Evolutionary conservation across 768 basidiomycete genomes (phyloP).

Genomic region (Tylopilus sp.): DNA sequence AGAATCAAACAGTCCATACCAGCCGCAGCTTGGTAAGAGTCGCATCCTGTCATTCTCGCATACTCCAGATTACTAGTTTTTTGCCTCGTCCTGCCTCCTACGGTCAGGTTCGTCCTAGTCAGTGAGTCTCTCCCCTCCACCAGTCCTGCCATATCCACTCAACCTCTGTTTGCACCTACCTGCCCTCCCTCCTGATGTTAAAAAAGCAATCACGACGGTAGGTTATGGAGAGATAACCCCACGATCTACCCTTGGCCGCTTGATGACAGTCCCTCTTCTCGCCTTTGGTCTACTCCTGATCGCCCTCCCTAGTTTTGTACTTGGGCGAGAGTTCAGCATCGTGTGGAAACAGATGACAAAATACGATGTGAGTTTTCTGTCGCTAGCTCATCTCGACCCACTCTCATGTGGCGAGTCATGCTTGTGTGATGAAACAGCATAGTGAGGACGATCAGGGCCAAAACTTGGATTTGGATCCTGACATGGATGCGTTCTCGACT

Average conservation of each 20-base stretch:
- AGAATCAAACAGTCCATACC: conserved; percentile 52
- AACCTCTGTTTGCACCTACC: not conserved
- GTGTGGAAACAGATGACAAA: conserved; percentile 83
- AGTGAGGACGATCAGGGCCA: not conserved
- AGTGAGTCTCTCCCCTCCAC: conserved; percentile 46
- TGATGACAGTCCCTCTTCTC: conserved; percentile 83
- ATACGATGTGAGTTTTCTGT: conserved; percentile 35
- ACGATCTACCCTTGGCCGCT: conserved; percentile 79
- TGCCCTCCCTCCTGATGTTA: not conserved
- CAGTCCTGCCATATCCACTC: not conserved
- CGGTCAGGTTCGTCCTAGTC: conserved; percentile 64
- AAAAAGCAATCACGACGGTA: conserved; percentile 77
- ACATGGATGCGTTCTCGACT: conserved; percentile 1
- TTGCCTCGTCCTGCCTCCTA: not conserved
- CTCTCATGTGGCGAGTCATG: too few species aligned
- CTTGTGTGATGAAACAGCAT: not conserved
- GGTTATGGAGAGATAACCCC: conserved; percentile 94
- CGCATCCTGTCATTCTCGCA: not conserved
- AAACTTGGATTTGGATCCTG: not conserved
- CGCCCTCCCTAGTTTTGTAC: conserved; percentile 87
- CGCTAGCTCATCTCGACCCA: not conserved
- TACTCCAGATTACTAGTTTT: not conserved
- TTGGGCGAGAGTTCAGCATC: conserved; percentile 86
- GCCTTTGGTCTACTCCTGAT: conserved; percentile 86
- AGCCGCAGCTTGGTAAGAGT: conserved; percentile 69